phyloP scores from a whole-genome alignment of 352 stramenopile species.

The Globisporangium nunn region DNA sequence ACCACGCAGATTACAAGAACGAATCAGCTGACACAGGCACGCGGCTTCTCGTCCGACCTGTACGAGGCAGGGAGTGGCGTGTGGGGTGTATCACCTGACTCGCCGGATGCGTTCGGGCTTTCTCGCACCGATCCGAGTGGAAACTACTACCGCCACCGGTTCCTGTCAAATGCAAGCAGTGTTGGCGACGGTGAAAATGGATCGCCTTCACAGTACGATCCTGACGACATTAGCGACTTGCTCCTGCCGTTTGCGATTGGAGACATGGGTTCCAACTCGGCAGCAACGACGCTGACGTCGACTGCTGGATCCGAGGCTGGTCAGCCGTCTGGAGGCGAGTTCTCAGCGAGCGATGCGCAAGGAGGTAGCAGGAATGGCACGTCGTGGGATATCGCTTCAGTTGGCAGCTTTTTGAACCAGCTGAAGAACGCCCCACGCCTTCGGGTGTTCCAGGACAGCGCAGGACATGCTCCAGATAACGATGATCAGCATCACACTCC shows the following conservation, averaged over 20 bases:
- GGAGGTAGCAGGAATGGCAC: conserved; percentile 5
- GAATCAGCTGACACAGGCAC: conserved; percentile 18
- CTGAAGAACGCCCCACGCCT: conserved; percentile 71
- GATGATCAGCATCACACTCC: not conserved
- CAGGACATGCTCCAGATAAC: not conserved
- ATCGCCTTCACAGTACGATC: conserved; percentile 11
- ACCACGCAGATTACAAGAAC: not conserved
- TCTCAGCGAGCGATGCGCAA: conserved; percentile 3
- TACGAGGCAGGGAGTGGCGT: conserved; percentile 42
- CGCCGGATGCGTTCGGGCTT: conserved; percentile 54
- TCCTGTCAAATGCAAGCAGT: conserved; percentile 18
- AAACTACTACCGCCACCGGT: conserved; percentile 24
- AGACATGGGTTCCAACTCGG: conserved; percentile 25
- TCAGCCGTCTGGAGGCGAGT: conserved; percentile 15
- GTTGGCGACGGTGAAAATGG: conserved; percentile 16
- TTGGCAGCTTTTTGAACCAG: conserved; percentile 75
- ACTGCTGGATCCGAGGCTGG: conserved; percentile 24
- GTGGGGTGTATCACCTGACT: conserved; percentile 66
- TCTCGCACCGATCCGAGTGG: conserved; percentile 26
- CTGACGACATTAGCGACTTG: conserved; percentile 29
- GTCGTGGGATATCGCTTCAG: conserved; percentile 48
- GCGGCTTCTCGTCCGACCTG: conserved; percentile 56
- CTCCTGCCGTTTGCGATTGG: conserved; percentile 66
- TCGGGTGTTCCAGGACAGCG: conserved; percentile 16
- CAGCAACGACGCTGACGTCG: conserved; percentile 37